Conservation (phyloP, 1,284 basidiomycete species). For the Trichosporon ovoides region DNA sequence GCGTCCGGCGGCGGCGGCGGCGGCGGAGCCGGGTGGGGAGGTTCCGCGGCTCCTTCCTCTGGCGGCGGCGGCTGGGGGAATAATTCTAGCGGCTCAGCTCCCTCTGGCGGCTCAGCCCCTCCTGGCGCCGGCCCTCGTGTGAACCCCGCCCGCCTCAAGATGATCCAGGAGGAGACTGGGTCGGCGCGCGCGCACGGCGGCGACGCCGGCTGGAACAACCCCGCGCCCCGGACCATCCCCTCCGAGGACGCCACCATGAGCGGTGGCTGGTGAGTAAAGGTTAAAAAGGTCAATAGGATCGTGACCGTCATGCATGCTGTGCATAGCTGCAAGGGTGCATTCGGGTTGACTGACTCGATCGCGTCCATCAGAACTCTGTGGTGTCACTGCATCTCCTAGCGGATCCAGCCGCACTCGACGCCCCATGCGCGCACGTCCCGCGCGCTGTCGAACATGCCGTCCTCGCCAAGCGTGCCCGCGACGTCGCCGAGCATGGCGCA, state of each 20-base stretch:
- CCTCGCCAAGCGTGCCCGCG: conserved; percentile 1
- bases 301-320: background rate
- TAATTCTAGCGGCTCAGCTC: background rate
- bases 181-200: background rate
- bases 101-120: background rate
- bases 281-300: too few relatives aligned
- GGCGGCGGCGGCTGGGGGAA: conserved; percentile 6
- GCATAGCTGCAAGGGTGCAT: background rate
- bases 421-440: background rate
- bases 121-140: background rate
- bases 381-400: background rate
- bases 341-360: too few relatives aligned
- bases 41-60: background rate
- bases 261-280: background rate
- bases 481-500: conserved; percentile 16
- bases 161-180: conserved; percentile 6
- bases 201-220: background rate
- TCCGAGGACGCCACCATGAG: background rate
- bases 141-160: conserved; percentile 10
- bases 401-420: background rate
- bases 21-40: conserved; percentile 3
- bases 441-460: background rate
- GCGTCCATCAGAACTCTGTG: too few relatives aligned
- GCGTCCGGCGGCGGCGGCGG: background rate
- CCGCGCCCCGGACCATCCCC: background rate